Evolutionary conservation across 1,139 yeast species (phyloP), one percentile per base, ranked within the genome.

Genomic region (Kodamaea alishanica): DNA sequence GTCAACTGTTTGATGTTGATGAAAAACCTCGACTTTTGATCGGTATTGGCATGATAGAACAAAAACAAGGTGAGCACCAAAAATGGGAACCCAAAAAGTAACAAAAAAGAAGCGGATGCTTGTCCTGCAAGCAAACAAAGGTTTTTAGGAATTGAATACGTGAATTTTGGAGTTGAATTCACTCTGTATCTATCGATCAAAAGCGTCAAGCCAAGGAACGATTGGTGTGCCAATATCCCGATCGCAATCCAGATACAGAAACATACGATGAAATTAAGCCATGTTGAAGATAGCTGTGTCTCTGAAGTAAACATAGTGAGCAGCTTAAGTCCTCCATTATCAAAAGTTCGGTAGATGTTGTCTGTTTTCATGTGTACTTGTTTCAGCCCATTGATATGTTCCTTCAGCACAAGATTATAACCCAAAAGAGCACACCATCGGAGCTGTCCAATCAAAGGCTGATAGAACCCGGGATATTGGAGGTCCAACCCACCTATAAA

Each of bases 381-480:
- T 33, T 29, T 8, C 20, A 12, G 9, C 6, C 20, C 20, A n/a
- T 6, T n/a, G 15, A n/a, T 12, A n/a, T n/a, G 8, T 11, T 30
- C 10, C 20, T 20, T 15, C 30, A 40, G 20, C 10, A 62, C 34
- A 3, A 63, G 26, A 6, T 54, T 43, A 38, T 61, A 53, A 1
- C 73, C 72, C 26, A 70, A 43, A 5, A 70, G 48, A 4, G 67
- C 62, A 54, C 67, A 55, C 75, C 74, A 62, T 34, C 61, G 50
- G 33, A 63, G 52, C 44, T 56, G 57, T 26, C 61, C 65, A 43
- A 80, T 58, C 8, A 77, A 57, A 0, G 85, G 85, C 49, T 77
- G 84, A 44, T 71, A 76, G 50, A 76, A 81, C 0, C 85, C 86
- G 0, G 90, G 89, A 48, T 77, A 83, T 26, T 67, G 63, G 24